A percentile compares a stretch with the other conserved stretches of the same genome.
Evolutionary conservation across 331 rosid species (phyloP).

Genomic region (Malus hybrid): DNA sequence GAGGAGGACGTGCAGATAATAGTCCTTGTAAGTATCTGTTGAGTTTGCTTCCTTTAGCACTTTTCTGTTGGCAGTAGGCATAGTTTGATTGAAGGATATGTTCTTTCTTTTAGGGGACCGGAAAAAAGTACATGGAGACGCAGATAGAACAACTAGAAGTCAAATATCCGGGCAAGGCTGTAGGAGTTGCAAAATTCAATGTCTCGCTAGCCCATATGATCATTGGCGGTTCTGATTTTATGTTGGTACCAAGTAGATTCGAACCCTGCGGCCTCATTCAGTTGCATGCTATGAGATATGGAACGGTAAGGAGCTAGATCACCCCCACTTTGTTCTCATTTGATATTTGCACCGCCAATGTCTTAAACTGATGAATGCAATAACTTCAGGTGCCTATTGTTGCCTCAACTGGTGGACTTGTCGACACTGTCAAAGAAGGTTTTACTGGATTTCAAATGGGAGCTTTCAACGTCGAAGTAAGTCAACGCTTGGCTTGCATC

Average conservation of each 20-base stretch:
- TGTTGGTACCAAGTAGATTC: slow-evolving; percentile 41
- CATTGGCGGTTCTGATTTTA: slow-evolving; percentile 32
- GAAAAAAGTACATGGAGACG: slow-evolving; percentile 32
- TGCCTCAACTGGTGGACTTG: slow-evolving; percentile 91
- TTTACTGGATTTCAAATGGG: slow-evolving; percentile 82
- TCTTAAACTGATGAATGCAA: neutral
- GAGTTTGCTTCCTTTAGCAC: neutral
- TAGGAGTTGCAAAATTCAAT: slow-evolving; percentile 36
- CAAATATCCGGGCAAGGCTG: slow-evolving; percentile 26
- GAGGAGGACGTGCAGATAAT: slow-evolving; percentile 35
- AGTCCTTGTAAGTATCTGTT: slow-evolving; percentile 24
- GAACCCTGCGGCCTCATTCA: slow-evolving; percentile 57
- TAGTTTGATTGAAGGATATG: neutral
- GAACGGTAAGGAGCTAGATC: slow-evolving; percentile 28
- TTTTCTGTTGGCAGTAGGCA: neutral
- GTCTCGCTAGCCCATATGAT: slow-evolving; percentile 38
- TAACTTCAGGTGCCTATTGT: slow-evolving; percentile 58
- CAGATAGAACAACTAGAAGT: slow-evolving; percentile 26
- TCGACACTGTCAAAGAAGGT: slow-evolving; percentile 81
- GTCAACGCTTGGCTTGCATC: slow-evolving; percentile 9
- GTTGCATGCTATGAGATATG: slow-evolving; percentile 46
- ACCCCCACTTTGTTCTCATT: neutral
- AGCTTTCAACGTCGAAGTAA: slow-evolving; percentile 49
- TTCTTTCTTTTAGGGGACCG: slow-evolving; percentile 33
- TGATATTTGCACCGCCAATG: neutral